Evolutionary conservation across 305 asterid species (phyloP), one percentile per base, ranked within the genome.

Genomic region (Plantago rigida): DNA sequence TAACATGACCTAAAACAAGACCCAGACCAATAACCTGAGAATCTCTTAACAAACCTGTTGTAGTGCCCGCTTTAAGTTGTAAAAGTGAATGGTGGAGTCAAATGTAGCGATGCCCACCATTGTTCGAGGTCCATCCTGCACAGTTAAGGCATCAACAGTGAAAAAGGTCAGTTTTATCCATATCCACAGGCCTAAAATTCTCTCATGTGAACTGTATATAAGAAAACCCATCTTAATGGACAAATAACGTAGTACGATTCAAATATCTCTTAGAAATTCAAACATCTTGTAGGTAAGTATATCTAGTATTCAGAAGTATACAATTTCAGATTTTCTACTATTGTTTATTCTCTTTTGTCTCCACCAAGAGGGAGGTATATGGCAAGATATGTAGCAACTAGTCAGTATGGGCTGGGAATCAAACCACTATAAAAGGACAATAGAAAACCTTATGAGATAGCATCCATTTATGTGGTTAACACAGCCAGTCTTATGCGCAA

Each of bases 1-100:
- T 36, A 7, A 36, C 44, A 59, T 55, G 52, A 45, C 48, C 22
- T 47, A 39, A 42, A 31, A 60, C 57, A 64, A 34, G 48, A 56
- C n/a, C 47, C 19, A 61, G 14, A 66, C 62, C 41, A 67, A 51
- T 26, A 58, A 49, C 62, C 61, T 7, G 57, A 66, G 28, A 68
- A 50, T 12, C 31, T 31, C 68, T 60, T 62, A 22, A 66, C 65
- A 56, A 73, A 93, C 99, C 99, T 93, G 97, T 77, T 89, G 97
- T 56, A 72, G 64, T 63, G 87, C 94, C 62, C 99, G 94, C 56
- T 79, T 82, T 54, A 82, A 70, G 71, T 79, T 77, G 80, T 82
- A 82, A 56, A 82, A 82, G 73, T 82, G 88, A 67, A 82, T 75
- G 48, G 80, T 79, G 13, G 83, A 73, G 68, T 82, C 88, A 71